Percentiles rank a stretch among this genome's conserved stretches.
phyloP scores from a whole-genome alignment of 2,329 filamentous ascomycete species.

The Teratosphaeriaceae sp. region DNA sequence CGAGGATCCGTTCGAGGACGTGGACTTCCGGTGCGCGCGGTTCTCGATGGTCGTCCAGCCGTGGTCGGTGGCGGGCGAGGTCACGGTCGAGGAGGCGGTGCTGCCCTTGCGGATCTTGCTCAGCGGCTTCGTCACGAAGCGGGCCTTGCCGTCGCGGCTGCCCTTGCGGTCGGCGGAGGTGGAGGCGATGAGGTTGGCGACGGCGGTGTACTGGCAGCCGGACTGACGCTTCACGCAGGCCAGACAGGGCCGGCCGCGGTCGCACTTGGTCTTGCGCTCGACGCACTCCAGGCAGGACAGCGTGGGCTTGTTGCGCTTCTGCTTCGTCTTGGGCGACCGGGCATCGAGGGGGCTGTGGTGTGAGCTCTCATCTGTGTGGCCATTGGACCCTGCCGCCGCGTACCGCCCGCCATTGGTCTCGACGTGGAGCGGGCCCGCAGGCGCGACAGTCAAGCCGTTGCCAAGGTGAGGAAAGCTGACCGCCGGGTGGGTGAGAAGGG shows the following conservation, averaged over 20 bases:
- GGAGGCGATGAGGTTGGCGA: conserved; percentile 64
- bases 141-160: conserved; percentile 18
- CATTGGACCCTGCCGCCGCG: neutral
- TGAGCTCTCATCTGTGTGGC: neutral
- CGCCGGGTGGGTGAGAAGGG: neutral
- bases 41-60: conserved; percentile 22
- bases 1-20: conserved; percentile 17
- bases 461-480: neutral
- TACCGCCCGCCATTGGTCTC: neutral
- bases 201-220: conserved; percentile 66
- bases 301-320: conserved; percentile 79
- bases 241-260: conserved; percentile 58
- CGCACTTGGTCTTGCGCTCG: conserved; percentile 79
- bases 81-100: conserved; percentile 13
- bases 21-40: conserved; percentile 14
- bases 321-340: conserved; percentile 41
- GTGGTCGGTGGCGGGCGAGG: conserved; percentile 23
- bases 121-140: conserved; percentile 29
- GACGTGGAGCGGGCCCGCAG: neutral
- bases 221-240: conserved; percentile 69
- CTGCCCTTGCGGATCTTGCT: conserved; percentile 28
- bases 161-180: conserved; percentile 43
- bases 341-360: neutral
- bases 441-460: neutral
- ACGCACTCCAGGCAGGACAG: conserved; percentile 74